Percentiles rank a stretch among this genome's conserved stretches.
phyloP scores from a whole-genome alignment of 140 eudicot genomes.

The Stevia rebaudiana region DNA sequence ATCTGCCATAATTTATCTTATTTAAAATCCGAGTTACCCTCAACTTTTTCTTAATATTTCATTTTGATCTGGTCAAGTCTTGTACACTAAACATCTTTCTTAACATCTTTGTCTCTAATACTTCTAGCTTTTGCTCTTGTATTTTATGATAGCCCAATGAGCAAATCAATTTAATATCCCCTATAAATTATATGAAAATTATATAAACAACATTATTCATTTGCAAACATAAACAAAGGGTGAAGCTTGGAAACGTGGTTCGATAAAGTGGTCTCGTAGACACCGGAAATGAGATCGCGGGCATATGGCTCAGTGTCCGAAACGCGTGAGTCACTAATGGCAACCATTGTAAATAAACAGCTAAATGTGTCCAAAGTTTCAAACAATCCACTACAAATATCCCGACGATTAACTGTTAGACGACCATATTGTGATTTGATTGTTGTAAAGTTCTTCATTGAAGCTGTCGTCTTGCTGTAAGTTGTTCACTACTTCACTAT shows the following conservation, averaged over 20 bases:
- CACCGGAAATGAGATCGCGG: conserved; percentile 10
- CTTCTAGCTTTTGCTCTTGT: too few species aligned
- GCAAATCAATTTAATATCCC: too few species aligned
- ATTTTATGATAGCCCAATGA: too few species aligned
- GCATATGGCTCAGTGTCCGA: neutral
- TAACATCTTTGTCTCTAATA: too few species aligned
- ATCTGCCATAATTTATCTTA: too few species aligned
- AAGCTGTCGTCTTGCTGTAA: conserved; percentile 37
- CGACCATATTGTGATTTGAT: conserved; percentile 10
- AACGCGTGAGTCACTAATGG: conserved; percentile 20
- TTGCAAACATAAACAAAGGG: neutral
- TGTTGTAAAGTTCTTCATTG: conserved; percentile 14
- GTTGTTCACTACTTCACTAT: neutral
- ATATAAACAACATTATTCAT: neutral
- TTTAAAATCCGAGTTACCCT: too few species aligned
- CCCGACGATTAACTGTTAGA: neutral
- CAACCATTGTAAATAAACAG: conserved; percentile 19
- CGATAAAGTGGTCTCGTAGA: conserved; percentile 2
- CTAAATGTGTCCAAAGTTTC: conserved; percentile 12
- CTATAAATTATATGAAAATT: too few species aligned
- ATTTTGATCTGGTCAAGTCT: too few species aligned
- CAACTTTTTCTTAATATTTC: too few species aligned
- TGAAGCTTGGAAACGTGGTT: conserved; percentile 10
- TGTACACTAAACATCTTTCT: too few species aligned
- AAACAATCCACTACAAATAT: conserved; percentile 11